Conservation (phyloP, 2,329 filamentous ascomycete genomes). For the Didymella exigua region DNA sequence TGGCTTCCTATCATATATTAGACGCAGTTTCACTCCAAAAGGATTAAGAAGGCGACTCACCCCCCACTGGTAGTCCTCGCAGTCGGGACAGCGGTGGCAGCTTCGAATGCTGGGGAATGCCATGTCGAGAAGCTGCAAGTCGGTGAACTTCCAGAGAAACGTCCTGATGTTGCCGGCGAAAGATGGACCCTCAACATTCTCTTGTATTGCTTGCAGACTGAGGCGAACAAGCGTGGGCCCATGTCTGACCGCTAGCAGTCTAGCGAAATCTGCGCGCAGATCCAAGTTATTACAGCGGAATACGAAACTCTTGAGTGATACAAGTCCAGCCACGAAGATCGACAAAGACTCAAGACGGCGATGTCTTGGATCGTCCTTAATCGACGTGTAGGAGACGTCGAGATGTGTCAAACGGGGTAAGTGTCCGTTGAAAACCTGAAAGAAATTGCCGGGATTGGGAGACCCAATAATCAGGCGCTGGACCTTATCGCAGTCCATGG, state of each 20-base stretch:
- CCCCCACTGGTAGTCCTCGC: background rate
- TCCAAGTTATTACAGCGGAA: background rate
- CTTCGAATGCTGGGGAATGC: background rate
- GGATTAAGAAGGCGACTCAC: background rate
- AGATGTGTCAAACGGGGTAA: constrained; percentile 6
- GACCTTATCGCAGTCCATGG: constrained; percentile 18
- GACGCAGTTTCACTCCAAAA: background rate
- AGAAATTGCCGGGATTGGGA: constrained; percentile 13
- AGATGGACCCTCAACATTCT: background rate
- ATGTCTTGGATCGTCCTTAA: constrained; percentile 3
- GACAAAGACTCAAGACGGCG: background rate
- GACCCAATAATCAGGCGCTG: constrained; percentile 16
- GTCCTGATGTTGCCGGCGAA: constrained; percentile 1
- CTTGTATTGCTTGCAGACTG: background rate
- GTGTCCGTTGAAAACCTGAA: constrained; percentile 7
- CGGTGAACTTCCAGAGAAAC: background rate
- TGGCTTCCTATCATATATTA: background rate
- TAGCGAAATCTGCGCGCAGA: background rate
- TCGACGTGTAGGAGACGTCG: constrained; percentile 2
- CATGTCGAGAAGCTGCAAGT: background rate
- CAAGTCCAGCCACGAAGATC: background rate
- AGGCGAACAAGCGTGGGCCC: background rate
- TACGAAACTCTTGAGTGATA: background rate
- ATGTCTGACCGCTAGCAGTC: background rate
- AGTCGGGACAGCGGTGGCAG: constrained; percentile 1